These are phyloP conservation scores for Hondaea fermentalgiana DNA, from an alignment of 108 stramenopile species.

Conservation along the genomic window DNA sequence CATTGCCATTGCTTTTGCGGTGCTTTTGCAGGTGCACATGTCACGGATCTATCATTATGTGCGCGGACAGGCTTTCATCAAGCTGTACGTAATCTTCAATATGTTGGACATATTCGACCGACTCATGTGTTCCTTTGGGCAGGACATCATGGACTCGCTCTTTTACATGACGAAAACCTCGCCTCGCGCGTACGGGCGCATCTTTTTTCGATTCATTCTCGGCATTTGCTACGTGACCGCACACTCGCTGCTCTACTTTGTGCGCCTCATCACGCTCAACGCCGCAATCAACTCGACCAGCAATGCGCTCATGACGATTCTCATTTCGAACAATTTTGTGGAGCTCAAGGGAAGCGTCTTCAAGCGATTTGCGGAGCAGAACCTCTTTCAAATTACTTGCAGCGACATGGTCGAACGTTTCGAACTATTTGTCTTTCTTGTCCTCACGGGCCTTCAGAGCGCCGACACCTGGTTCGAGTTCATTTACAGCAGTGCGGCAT, in stretches of 20 bases:
- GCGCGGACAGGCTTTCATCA: constrained; percentile 87
- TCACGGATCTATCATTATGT: constrained; percentile 93
- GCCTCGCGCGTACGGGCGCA: constrained; percentile 62
- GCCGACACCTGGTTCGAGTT: constrained; percentile 13
- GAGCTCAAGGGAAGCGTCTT: constrained; percentile 95
- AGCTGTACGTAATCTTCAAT: constrained; percentile 89
- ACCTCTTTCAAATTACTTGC: constrained; percentile 87
- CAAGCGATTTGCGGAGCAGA: constrained; percentile 93
- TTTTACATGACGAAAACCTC: constrained; percentile 69
- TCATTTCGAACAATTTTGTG: constrained; percentile 93
- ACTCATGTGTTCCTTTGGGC: constrained; percentile 83
- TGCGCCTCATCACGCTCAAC: constrained; percentile 41
- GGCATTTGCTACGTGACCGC: constrained; percentile 79
- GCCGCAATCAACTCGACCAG: constrained; percentile 47
- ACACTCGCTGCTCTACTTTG: constrained; percentile 71
- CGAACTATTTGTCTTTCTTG: constrained; percentile 47
- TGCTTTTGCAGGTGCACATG: constrained; percentile 69
- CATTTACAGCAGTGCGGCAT: neutral
- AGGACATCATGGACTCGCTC: constrained; percentile 86
- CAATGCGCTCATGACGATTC: constrained; percentile 65
- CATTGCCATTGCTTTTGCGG: constrained; percentile 55
- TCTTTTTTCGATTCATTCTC: constrained; percentile 44
- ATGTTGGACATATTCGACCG: constrained; percentile 94
- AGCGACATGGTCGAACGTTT: constrained; percentile 53
- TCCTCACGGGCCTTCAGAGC: constrained; percentile 41